Percentiles rank a stretch among this genome's conserved stretches.
These are phyloP conservation scores for Cinnamomum chago DNA, from an alignment of 164 flowering plant genomes.

Conservation along the genomic window DNA sequence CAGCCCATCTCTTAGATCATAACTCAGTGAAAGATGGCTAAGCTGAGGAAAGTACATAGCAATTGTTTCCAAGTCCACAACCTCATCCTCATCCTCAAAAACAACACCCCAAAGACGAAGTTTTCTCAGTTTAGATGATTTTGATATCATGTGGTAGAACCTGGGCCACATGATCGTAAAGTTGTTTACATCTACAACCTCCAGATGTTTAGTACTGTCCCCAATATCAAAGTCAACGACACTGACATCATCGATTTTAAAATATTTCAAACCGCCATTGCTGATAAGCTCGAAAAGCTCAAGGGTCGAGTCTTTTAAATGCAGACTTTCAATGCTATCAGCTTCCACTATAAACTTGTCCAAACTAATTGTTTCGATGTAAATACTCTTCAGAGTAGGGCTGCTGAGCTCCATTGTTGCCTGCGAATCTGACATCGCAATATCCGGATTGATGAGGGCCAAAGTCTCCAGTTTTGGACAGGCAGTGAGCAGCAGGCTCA, in stretches of 20 bases:
- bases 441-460: slow-evolving; percentile 63
- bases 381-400: slow-evolving; percentile 54
- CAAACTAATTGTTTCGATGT: slow-evolving; percentile 69
- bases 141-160: slow-evolving; percentile 76
- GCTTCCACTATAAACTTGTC: slow-evolving; percentile 87
- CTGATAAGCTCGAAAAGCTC: slow-evolving; percentile 74
- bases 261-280: slow-evolving; percentile 57
- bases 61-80: slow-evolving; percentile 74
- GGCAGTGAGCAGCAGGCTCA: slow-evolving; percentile 68
- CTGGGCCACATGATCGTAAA: slow-evolving; percentile 81
- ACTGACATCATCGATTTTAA: slow-evolving; percentile 84
- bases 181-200: slow-evolving; percentile 79
- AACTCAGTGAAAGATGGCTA: slow-evolving; percentile 61
- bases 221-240: slow-evolving; percentile 80
- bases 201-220: slow-evolving; percentile 69
- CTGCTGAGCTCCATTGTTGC: slow-evolving; percentile 68
- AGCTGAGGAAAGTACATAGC: slow-evolving; percentile 64
- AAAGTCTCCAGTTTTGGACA: slow-evolving; percentile 72
- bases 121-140: slow-evolving; percentile 59
- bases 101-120: slow-evolving; percentile 86
- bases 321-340: slow-evolving; percentile 63
- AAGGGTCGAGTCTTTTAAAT: slow-evolving; percentile 73
- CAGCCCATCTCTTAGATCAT: slow-evolving; percentile 62
- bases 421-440: slow-evolving; percentile 81
- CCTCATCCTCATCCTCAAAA: slow-evolving; percentile 79